phyloP scores from a whole-genome alignment of 2,329 filamentous ascomycete genomes.

The Pestalotiopsis sp. region DNA sequence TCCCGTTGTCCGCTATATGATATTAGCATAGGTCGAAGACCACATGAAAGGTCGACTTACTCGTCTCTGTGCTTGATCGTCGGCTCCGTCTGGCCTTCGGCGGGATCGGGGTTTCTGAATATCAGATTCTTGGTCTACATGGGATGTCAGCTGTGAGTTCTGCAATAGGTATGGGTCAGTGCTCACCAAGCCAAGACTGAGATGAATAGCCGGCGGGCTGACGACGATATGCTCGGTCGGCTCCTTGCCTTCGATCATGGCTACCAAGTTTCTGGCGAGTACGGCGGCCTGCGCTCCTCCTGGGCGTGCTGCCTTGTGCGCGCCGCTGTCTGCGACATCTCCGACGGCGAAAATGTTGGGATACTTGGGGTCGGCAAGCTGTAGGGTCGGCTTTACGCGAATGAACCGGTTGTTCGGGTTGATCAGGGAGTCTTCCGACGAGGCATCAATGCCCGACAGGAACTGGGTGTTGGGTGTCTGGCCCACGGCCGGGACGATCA shows the following conservation, averaged over 20 bases:
- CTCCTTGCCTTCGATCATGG: conserved; percentile 37
- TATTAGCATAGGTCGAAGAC: background rate
- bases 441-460: conserved; percentile 32
- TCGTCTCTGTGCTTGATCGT: conserved; percentile 30
- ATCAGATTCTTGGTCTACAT: conserved; percentile 31
- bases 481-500: conserved; percentile 50
- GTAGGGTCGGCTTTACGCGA: conserved; percentile 47
- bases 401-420: conserved; percentile 37
- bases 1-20: conserved; percentile 28
- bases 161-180: background rate
- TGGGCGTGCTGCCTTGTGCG: conserved; percentile 46
- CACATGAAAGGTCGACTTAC: conserved; percentile 23
- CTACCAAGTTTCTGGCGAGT: conserved; percentile 47
- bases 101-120: conserved; percentile 32
- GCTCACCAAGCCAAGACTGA: conserved; percentile 40
- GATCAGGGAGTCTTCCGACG: conserved; percentile 22
- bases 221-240: conserved; percentile 32
- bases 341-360: conserved; percentile 53
- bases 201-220: conserved; percentile 38
- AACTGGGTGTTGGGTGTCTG: conserved; percentile 48
- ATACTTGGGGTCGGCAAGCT: conserved; percentile 39
- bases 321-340: conserved; percentile 50
- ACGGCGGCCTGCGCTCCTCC: conserved; percentile 45
- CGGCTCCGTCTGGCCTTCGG: conserved; percentile 29
- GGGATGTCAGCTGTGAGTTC: background rate